Evolutionary conservation across 768 basidiomycete genomes (phyloP), one percentile per base, ranked within the genome.

Genomic region (Termitomyces sp.): DNA sequence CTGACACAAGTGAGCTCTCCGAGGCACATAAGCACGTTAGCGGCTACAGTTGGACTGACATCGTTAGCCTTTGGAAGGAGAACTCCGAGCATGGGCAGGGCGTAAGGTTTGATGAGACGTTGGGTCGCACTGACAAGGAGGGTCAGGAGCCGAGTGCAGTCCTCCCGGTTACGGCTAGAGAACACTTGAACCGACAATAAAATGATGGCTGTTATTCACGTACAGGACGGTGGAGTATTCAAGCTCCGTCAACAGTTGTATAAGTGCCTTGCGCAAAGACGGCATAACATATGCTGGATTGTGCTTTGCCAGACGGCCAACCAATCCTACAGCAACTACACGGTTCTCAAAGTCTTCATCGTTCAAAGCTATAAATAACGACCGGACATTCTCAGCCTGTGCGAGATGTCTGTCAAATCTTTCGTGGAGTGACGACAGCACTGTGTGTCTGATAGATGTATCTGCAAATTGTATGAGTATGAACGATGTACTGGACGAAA

Each of bases 231-330:
- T 94, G 3, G 94, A 93, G 66, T 98, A 98, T 73, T 98, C 95
- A 38, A 99, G 75, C 72, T 98, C 97, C 0, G 97, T 98, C 56
- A 99, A 76, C 7, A 99, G 81, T 67, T 98, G 96, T 54, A 98
- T 97, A 57, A 99, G 77, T 1, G 94, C 87, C 71, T 98, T 98
- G 47, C 97, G 83, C 23, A 99, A 76, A 3, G 93, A 94, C 9
- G 97, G 96, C 89, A 99, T 98, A 19, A 99, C 94, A 74, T 98
- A 97, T 15, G 97, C 97, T 0, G 97, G 97, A 66, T 99, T 99
- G 71, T 96, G 91, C 63, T 86, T 84, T 3, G 95, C 92, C 26
- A 99, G 81, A 28, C 97, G 86, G 1, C 97, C 97, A 57, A 99
- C 98, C 60, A 98, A 79, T 21, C 74, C 73, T 52, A 98, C 91